A percentile compares a stretch with the other conserved stretches of the same genome.
Evolutionary conservation across 352 stramenopile species (phyloP).

Genomic region (Globisporangium iwayamae): DNA sequence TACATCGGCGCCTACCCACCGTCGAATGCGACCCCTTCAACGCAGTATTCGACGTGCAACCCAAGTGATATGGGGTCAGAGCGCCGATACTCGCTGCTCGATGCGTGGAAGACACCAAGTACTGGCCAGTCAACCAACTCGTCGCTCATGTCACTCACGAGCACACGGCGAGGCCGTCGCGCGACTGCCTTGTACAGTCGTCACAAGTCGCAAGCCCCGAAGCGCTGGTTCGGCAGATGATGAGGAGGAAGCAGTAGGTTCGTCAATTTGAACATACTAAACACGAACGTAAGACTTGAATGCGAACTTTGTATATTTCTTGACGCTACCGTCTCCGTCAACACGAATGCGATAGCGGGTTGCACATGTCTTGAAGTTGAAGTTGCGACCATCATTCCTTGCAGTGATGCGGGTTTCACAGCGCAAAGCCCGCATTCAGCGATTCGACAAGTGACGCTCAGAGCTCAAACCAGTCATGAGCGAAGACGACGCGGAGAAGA

Average conservation of each 20-base stretch:
- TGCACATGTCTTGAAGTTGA: slow-evolving; percentile 11
- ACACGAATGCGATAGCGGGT: no score
- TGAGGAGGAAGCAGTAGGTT: neutral
- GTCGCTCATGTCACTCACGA: slow-evolving; percentile 68
- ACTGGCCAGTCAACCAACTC: slow-evolving; percentile 51
- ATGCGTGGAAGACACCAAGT: slow-evolving; percentile 63
- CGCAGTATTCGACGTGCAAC: slow-evolving; percentile 6
- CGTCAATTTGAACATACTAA: slow-evolving; percentile 1
- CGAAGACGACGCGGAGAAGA: neutral
- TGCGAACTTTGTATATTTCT: slow-evolving; percentile 6
- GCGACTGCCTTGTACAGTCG: slow-evolving; percentile 59
- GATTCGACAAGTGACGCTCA: slow-evolving; percentile 3
- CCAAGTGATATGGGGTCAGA: slow-evolving; percentile 36
- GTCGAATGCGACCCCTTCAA: neutral
- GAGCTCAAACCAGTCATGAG: slow-evolving; percentile 7
- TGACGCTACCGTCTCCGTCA: no score
- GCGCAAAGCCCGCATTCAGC: slow-evolving; percentile 10
- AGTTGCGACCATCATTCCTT: slow-evolving; percentile 57
- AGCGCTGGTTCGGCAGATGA: slow-evolving; percentile 31
- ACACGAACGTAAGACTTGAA: neutral
- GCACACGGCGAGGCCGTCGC: slow-evolving; percentile 58
- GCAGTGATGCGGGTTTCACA: neutral
- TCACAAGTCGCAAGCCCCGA: slow-evolving; percentile 54
- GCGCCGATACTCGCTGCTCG: slow-evolving; percentile 66
- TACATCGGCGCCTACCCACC: slow-evolving; percentile 6